A percentile compares a stretch with the other conserved stretches of the same genome.
phyloP scores from a whole-genome alignment of 768 basidiomycete genomes.

The Panaeolus cyanescens region DNA sequence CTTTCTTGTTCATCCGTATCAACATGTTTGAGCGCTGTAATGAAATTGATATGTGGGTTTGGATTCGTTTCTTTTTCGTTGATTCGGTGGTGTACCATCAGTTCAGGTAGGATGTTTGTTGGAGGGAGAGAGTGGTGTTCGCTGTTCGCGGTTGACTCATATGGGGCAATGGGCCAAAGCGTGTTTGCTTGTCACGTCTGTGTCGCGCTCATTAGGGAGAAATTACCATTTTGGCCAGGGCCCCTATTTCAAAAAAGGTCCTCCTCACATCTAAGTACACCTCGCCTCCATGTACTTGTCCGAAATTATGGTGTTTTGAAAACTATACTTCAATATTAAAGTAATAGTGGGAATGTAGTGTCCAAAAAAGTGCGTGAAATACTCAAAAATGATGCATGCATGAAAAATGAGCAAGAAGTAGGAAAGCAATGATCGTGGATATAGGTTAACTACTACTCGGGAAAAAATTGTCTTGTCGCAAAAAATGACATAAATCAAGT shows the following conservation, averaged over 20 bases:
- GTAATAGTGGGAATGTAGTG: no score
- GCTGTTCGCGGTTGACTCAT: background rate
- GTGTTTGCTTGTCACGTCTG: background rate
- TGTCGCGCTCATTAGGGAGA: background rate
- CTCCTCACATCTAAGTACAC: no score
- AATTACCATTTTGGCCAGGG: background rate
- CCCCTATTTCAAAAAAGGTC: background rate
- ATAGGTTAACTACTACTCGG: background rate
- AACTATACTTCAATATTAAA: no score
- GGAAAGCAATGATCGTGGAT: background rate
- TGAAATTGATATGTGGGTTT: conserved; percentile 79
- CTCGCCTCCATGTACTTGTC: no score
- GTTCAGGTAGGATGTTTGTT: background rate
- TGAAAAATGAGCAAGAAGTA: background rate
- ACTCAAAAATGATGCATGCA: background rate
- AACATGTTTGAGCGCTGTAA: conserved; percentile 50
- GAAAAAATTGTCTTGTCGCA: background rate
- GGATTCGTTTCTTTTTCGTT: conserved; percentile 74
- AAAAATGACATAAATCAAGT: background rate
- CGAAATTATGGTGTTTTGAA: no score
- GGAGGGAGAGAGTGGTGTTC: background rate
- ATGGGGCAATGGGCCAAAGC: background rate
- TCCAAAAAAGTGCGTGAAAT: background rate
- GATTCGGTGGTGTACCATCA: conserved; percentile 74
- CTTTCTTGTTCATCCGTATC: conserved; percentile 54